These are phyloP conservation scores for Medicago truncatula DNA, from an alignment of 306 rosid species.

Conservation along the genomic window DNA sequence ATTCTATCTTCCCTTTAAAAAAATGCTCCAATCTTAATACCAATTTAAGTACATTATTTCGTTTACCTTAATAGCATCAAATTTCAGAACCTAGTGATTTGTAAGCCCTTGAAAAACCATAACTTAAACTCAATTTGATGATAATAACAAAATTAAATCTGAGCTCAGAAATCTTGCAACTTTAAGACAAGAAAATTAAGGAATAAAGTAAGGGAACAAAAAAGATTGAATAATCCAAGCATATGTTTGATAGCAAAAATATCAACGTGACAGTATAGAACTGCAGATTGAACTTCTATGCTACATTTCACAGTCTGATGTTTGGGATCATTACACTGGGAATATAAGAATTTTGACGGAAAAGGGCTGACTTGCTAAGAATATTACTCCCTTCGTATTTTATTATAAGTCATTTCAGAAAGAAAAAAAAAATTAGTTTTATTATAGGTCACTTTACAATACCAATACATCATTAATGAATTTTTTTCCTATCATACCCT, in stretches of 20 bases:
- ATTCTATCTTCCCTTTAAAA: conserved; percentile 21
- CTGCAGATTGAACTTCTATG: conserved; percentile 9
- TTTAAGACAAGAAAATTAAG: conserved; percentile 3
- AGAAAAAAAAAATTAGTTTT: no score
- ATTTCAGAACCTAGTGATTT: not conserved
- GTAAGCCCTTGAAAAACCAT: not conserved
- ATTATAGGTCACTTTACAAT: no score
- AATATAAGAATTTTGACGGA: conserved; percentile 22
- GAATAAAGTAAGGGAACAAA: conserved; percentile 6
- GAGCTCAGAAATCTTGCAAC: not conserved
- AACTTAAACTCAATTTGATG: not conserved
- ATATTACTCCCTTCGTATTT: not conserved
- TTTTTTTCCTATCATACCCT: no score
- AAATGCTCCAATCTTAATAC: conserved; percentile 10
- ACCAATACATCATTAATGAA: no score
- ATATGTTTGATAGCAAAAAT: conserved; percentile 12
- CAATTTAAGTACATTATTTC: not conserved
- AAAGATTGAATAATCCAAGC: not conserved
- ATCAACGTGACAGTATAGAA: conserved; percentile 14
- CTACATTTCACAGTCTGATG: conserved; percentile 14
- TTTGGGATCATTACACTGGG: conserved; percentile 4
- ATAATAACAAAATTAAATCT: not conserved
- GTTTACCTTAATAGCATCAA: conserved; percentile 14
- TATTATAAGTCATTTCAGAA: no score
- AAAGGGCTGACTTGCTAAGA: conserved; percentile 4